Conservation (phyloP, 2,329 filamentous ascomycete species). For the Biscogniauxia marginata region DNA sequence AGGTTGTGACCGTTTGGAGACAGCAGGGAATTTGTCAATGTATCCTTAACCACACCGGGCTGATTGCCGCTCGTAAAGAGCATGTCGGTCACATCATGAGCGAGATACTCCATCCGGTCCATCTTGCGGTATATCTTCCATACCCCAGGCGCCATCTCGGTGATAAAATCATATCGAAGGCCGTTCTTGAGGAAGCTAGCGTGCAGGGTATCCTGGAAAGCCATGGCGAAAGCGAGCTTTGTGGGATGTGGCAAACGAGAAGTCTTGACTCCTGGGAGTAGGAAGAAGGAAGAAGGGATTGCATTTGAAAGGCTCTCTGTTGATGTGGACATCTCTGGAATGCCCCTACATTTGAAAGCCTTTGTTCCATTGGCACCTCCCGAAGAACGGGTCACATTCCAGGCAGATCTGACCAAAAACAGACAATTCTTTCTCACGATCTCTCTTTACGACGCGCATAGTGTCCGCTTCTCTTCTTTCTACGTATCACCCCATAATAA, state of each 20-base stretch:
- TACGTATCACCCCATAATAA: not conserved
- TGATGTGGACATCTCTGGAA: constrained; percentile 12
- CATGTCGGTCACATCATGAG: constrained; percentile 27
- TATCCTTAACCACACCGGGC: constrained; percentile 2
- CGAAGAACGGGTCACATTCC: constrained; percentile 21
- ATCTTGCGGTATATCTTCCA: constrained; percentile 29
- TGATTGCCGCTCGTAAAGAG: constrained; percentile 11
- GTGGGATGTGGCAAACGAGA: not conserved
- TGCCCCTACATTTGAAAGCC: constrained; percentile 21
- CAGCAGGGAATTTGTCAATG: constrained; percentile 12
- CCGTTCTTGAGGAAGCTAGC: constrained; percentile 4
- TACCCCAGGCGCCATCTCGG: constrained; percentile 24
- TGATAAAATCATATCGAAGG: constrained; percentile 28
- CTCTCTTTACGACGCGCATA: not conserved
- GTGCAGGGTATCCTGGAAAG: constrained; percentile 11
- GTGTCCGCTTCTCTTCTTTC: not conserved
- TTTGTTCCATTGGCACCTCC: constrained; percentile 21
- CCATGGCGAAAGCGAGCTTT: constrained; percentile 6
- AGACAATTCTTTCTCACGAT: constrained; percentile 4
- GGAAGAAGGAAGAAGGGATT: not conserved
- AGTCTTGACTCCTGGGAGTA: not conserved
- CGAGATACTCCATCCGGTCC: constrained; percentile 28
- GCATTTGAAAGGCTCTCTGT: constrained; percentile 8
- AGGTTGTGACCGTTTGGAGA: constrained; percentile 22
- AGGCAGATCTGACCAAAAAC: constrained; percentile 20